Percentiles rank a stretch among this genome's conserved stretches.
These are phyloP conservation scores for Fistulifera solaris DNA, from an alignment of 108 stramenopile genomes.

Conservation along the genomic window DNA sequence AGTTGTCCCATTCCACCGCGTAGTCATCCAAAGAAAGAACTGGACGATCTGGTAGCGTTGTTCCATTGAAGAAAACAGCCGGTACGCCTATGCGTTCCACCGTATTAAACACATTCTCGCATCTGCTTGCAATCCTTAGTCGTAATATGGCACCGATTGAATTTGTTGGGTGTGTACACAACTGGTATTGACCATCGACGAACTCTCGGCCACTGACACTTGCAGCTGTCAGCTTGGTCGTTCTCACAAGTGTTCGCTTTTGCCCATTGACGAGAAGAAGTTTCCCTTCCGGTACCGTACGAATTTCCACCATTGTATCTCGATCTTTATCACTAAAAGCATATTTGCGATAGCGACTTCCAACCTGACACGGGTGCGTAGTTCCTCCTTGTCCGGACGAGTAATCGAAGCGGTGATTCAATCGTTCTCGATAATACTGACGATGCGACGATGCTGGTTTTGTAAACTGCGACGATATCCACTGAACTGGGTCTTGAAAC, in stretches of 20 bases:
- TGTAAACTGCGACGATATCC: slow-evolving; percentile 28
- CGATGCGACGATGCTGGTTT: slow-evolving; percentile 26
- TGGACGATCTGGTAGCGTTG: neutral
- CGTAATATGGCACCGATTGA: no score
- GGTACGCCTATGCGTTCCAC: neutral
- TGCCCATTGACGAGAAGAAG: neutral
- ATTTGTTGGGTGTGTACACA: no score
- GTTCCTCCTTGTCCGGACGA: slow-evolving; percentile 4
- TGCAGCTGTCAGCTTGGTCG: neutral
- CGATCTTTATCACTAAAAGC: slow-evolving; percentile 16
- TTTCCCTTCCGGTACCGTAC: neutral
- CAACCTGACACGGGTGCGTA: slow-evolving; percentile 24
- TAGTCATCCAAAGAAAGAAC: no score
- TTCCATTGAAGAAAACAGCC: neutral
- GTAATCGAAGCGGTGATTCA: slow-evolving; percentile 23
- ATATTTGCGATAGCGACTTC: slow-evolving; percentile 25
- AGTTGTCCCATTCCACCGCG: no score
- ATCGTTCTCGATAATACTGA: slow-evolving; percentile 25
- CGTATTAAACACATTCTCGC: no score
- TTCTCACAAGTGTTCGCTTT: neutral
- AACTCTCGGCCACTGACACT: no score
- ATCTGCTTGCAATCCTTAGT: no score
- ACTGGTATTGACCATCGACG: no score
- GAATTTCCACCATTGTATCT: neutral
- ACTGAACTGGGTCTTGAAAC: slow-evolving; percentile 10